Evolutionary conservation across 257 asterid species (phyloP), one percentile per base, ranked within the genome.

Genomic region (Solanum clarkiae): DNA sequence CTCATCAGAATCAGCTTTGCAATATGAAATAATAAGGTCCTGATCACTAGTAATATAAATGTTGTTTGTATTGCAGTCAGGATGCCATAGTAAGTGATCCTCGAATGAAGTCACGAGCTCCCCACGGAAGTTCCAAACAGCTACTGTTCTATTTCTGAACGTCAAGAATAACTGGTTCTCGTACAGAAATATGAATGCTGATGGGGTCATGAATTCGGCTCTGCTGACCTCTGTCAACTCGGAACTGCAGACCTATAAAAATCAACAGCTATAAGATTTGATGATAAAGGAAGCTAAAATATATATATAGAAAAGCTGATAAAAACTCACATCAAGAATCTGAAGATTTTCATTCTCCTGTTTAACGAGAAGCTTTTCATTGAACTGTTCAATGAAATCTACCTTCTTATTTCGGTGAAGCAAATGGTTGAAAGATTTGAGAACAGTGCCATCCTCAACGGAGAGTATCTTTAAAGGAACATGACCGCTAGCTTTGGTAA

Each of bases 71-170:
- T 97, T 95, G 93, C 99, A 97, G 90, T 97, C 98, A 49, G 99
- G 98, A 88, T 97, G 99, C 98, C 98, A 95, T 74, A 97, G 89
- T 56, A 97, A 94, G 89, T 95, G 99, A 86, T 95, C 99, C 90
- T 97, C 98, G 71, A 97, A 97, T 8, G 98, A 95, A 42, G 99
- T 95, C 79, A 97, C 99, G 20, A 97, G 96, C 93, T 97, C 98
- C 86, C 99, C 99, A 49, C 99, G 90, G 91, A 97, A 97, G 92
- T 97, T 97, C 99, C 99, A 97, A 84, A 97, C 98, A 62, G 98
- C 98, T 44, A 97, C 99, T 0, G 98, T 92, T 75, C 98, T 92
- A 84, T 95, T 93, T 93, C 98, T 92, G 89, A 97, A 97, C 10
- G 99, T 97, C 91, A 97, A 88, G 91, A 97, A 97, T 63, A 97